A percentile compares a stretch with the other conserved stretches of the same genome.
Evolutionary conservation across 140 eudicot genomes (phyloP).

Genomic region (Anethum foeniculum): DNA sequence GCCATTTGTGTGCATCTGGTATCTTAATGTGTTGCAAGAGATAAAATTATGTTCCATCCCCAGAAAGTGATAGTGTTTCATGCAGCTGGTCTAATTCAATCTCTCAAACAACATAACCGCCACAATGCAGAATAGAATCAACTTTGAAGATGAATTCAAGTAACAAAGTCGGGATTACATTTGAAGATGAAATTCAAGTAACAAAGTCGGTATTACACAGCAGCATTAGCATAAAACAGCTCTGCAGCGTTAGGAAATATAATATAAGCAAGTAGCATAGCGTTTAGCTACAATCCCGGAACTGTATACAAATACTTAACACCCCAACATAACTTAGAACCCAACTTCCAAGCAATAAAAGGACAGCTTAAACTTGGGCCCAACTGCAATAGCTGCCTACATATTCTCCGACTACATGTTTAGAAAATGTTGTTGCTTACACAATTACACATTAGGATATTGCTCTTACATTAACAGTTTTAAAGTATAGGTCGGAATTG

Average conservation of each 20-base stretch:
- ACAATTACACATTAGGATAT: background rate
- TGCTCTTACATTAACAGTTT: background rate
- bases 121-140: background rate
- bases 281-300: background rate
- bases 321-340: background rate
- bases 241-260: background rate
- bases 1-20: background rate
- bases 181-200: no score
- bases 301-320: background rate
- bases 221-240: background rate
- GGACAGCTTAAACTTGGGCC: background rate
- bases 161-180: background rate
- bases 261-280: background rate
- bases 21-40: background rate
- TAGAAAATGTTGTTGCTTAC: background rate
- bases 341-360: background rate
- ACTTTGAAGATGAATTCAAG: background rate
- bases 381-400: background rate
- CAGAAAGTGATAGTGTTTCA: background rate
- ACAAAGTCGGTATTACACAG: background rate
- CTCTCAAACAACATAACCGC: background rate
- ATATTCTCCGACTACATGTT: background rate
- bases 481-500: background rate
- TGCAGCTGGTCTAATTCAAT: background rate
- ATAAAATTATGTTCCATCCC: background rate